These are phyloP conservation scores for Rhodotorula kratochvilovae DNA, from an alignment of 768 basidiomycete genomes.

Conservation along the genomic window DNA sequence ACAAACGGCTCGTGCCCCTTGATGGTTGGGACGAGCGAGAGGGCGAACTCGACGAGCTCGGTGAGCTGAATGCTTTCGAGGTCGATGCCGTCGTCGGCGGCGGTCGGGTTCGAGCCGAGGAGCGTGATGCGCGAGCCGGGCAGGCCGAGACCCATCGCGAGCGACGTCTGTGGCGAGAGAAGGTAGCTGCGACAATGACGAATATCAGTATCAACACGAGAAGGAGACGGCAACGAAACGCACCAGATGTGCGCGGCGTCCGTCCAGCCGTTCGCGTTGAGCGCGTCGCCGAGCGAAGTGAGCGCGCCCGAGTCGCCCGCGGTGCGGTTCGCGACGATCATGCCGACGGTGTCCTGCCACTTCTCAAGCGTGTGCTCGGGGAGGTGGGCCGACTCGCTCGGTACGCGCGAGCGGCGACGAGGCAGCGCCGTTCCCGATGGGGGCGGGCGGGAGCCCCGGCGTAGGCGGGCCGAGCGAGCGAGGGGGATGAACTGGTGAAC, in stretches of 20 bases:
- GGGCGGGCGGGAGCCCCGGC: constrained; percentile 3
- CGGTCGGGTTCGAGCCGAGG: constrained; percentile 57
- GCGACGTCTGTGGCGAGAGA: constrained; percentile 73
- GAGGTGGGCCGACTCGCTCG: constrained; percentile 46
- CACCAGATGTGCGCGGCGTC: constrained; percentile 92
- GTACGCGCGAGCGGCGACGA: constrained; percentile 54
- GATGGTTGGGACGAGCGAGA: constrained; percentile 55
- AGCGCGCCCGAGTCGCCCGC: constrained; percentile 68
- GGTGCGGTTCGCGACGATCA: constrained; percentile 65
- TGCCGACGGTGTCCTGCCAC: constrained; percentile 82
- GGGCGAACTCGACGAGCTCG: constrained; percentile 85
- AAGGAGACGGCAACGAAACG: constrained; percentile 42
- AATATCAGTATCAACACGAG: neutral
- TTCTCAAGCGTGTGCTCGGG: constrained; percentile 62
- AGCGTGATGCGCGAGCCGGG: constrained; percentile 66
- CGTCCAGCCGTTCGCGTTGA: constrained; percentile 65
- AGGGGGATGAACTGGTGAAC: constrained; percentile 71
- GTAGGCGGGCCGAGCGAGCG: constrained; percentile 46
- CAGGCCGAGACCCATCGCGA: constrained; percentile 65
- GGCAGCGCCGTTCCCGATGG: constrained; percentile 6
- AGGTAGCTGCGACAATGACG: constrained; percentile 60
- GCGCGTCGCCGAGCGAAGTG: constrained; percentile 76
- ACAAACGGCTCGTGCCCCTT: constrained; percentile 83
- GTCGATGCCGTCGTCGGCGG: constrained; percentile 56
- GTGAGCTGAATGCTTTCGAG: constrained; percentile 74